These are phyloP conservation scores for Leishmania gerbilli DNA, from an alignment of 208 protist genomes.

Conservation along the genomic window DNA sequence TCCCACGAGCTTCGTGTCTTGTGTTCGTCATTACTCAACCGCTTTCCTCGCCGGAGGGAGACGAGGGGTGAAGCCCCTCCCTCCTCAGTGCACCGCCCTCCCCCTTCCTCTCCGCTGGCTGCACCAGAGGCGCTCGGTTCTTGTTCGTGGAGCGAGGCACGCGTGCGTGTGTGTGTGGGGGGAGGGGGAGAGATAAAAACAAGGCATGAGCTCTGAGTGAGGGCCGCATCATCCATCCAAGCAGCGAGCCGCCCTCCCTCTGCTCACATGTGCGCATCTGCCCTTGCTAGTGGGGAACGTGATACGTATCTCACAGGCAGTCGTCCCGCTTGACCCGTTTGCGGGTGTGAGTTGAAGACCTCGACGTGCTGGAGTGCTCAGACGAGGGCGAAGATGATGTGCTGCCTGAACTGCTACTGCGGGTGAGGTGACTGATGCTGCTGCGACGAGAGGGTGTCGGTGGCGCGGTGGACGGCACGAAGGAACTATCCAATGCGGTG, in stretches of 20 bases:
- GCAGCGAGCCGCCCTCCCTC: neutral
- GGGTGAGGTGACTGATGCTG: conserved; percentile 7
- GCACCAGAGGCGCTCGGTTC: neutral
- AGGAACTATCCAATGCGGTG: neutral
- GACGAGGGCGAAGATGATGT: neutral
- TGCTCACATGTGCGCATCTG: too few species aligned
- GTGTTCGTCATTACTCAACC: neutral
- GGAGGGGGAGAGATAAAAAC: too few species aligned
- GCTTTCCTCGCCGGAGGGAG: neutral
- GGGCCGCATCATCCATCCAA: neutral
- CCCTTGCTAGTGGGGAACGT: neutral
- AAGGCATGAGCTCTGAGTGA: neutral
- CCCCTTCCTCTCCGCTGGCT: too few species aligned
- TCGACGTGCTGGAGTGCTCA: neutral
- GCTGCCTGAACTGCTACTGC: neutral
- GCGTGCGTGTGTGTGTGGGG: neutral
- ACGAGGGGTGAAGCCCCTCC: neutral
- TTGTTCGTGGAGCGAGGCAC: neutral
- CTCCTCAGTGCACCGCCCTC: neutral
- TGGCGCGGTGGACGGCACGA: neutral
- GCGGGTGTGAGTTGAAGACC: neutral
- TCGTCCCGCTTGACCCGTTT: conserved; percentile 1
- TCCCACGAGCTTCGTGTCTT: neutral
- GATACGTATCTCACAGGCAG: neutral
- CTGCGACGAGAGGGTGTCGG: conserved; percentile 3